Evolutionary conservation across 345 rosid species (phyloP).

Genomic region (Microthlaspi erraticum): DNA sequence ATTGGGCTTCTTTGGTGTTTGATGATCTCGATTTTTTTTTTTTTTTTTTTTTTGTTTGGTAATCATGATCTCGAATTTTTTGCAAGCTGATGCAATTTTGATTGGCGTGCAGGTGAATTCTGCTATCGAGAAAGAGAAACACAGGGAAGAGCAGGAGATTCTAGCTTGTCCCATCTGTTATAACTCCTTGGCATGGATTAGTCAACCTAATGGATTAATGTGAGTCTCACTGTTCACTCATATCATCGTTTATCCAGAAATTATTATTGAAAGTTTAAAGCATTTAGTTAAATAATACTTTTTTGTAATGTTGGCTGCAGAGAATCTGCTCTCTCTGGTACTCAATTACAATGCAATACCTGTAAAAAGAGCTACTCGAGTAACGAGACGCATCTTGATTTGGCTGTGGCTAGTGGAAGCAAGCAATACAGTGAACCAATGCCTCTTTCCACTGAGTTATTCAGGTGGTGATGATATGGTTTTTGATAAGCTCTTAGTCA

Average conservation of each 20-base stretch:
- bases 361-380: constrained; percentile 70
- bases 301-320: constrained; percentile 48
- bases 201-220: constrained; percentile 52
- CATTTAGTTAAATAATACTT: constrained; percentile 1
- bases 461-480: constrained; percentile 34
- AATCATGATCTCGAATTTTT: background rate
- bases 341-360: constrained; percentile 59
- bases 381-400: constrained; percentile 70
- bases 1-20: background rate
- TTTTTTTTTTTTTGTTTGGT: too few relatives aligned
- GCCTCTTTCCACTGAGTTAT: constrained; percentile 60
- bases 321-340: constrained; percentile 45
- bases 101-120: constrained; percentile 41
- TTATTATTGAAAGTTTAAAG: background rate
- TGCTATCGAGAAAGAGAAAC: constrained; percentile 46
- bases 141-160: constrained; percentile 31
- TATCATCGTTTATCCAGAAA: background rate
- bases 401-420: constrained; percentile 62
- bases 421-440: constrained; percentile 56
- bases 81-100: background rate
- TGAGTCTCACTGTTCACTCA: constrained; percentile 45
- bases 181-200: constrained; percentile 46
- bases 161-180: constrained; percentile 92
- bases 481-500: background rate
- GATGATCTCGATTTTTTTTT: background rate